phyloP scores from a whole-genome alignment of 805 yeast genomes.

The Candida nonsorbophila region DNA sequence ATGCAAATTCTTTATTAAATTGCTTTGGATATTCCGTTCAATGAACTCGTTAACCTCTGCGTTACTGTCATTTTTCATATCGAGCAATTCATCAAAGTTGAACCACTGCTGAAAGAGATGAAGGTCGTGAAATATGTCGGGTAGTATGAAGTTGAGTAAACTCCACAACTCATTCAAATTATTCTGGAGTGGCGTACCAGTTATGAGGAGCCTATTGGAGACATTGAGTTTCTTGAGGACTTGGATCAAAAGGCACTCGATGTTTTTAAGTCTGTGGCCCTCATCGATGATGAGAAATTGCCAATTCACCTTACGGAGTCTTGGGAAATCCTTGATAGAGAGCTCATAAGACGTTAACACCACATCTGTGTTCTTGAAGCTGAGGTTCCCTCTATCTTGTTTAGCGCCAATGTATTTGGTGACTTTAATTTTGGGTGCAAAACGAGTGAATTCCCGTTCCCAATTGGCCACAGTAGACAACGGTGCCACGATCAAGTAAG shows the following conservation, averaged over 20 bases:
- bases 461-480: conserved; percentile 84
- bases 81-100: conserved; percentile 61
- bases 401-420: conserved; percentile 64
- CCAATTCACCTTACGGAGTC: conserved; percentile 50
- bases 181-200: conserved; percentile 97
- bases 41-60: conserved; percentile 46
- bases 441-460: conserved; percentile 64
- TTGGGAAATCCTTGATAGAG: conserved; percentile 59
- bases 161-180: conserved; percentile 91
- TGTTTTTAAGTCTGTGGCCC: conserved; percentile 88
- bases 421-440: conserved; percentile 67
- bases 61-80: conserved; percentile 19
- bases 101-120: conserved; percentile 93
- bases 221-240: conserved; percentile 65
- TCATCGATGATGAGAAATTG: conserved; percentile 88
- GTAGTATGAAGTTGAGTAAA: conserved; percentile 80
- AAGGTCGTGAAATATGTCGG: conserved; percentile 88
- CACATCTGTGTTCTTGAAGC: conserved; percentile 33
- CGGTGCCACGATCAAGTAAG: conserved; percentile 76
- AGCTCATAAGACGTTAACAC: conserved; percentile 82
- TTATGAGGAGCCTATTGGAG: conserved; percentile 69
- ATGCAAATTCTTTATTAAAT: conserved; percentile 72
- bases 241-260: conserved; percentile 68
- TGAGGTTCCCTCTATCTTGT: conserved; percentile 38
- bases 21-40: conserved; percentile 45